A percentile compares a stretch with the other conserved stretches of the same genome.
Conservation (phyloP, 2,329 filamentous ascomycete genomes). For the Knoxdaviesia capensis region DNA sequence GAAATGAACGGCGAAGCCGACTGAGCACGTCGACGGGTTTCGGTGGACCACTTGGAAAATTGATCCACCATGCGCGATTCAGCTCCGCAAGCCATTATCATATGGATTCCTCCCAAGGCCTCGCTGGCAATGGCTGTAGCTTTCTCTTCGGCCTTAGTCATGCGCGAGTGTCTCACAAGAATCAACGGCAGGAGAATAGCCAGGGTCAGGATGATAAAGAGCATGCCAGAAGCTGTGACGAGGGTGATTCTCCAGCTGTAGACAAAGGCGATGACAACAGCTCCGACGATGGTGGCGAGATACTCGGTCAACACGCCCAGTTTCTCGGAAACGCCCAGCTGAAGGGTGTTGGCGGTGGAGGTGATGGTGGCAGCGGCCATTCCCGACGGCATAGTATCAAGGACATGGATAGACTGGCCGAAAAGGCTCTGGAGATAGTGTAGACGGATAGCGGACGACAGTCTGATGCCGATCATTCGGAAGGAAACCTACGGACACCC, state of each 20-base stretch:
- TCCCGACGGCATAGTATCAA: slow-evolving; percentile 28
- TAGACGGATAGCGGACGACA: slow-evolving; percentile 27
- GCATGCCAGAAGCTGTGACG: slow-evolving; percentile 32
- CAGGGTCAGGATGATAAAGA: slow-evolving; percentile 32
- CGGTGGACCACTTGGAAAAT: slow-evolving; percentile 33
- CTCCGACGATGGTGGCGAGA: slow-evolving; percentile 18
- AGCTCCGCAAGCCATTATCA: slow-evolving; percentile 42
- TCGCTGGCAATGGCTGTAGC: slow-evolving; percentile 41
- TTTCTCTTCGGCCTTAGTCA: slow-evolving; percentile 30
- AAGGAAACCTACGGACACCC: slow-evolving; percentile 18
- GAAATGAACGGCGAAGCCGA: slow-evolving; percentile 28
- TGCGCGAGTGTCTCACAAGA: slow-evolving; percentile 25
- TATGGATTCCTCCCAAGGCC: slow-evolving; percentile 36
- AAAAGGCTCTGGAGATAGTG: slow-evolving; percentile 29
- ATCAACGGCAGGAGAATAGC: slow-evolving; percentile 31
- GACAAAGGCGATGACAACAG: slow-evolving; percentile 26
- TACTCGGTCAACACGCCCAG: slow-evolving; percentile 21
- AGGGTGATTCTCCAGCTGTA: slow-evolving; percentile 27
- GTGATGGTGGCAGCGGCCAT: slow-evolving; percentile 31
- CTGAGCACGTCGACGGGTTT: slow-evolving; percentile 27
- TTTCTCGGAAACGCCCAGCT: slow-evolving; percentile 31
- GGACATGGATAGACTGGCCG: slow-evolving; percentile 23
- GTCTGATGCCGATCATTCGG: slow-evolving; percentile 25
- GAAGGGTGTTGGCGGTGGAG: slow-evolving; percentile 28
- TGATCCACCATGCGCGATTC: slow-evolving; percentile 30